Conservation (phyloP, 148 eudicot genomes). For the Camellia japonica region DNA sequence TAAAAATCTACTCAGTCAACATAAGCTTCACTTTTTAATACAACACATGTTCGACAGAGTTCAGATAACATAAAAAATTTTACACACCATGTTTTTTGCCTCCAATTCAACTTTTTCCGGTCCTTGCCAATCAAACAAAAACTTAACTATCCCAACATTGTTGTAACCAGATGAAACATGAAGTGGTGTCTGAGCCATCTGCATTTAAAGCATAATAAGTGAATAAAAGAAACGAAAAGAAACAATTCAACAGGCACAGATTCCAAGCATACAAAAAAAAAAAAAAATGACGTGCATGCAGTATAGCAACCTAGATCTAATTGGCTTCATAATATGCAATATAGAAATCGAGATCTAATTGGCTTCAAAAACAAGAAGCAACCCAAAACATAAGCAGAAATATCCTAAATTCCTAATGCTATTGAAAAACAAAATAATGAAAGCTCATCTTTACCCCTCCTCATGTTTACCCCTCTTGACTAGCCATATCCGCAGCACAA, state of each 20-base stretch:
- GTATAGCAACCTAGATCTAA: no score
- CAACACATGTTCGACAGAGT: neutral
- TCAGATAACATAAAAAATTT: neutral
- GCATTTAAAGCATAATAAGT: conserved; percentile 15
- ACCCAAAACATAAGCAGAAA: neutral
- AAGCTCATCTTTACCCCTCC: no score
- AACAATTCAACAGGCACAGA: neutral
- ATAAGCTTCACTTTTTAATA: neutral
- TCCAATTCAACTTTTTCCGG: conserved; percentile 77
- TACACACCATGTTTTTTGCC: conserved; percentile 90
- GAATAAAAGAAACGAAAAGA: neutral
- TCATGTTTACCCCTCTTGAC: no score
- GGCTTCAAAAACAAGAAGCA: neutral
- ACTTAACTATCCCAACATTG: conserved; percentile 64
- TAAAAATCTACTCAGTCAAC: neutral
- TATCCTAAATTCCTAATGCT: neutral
- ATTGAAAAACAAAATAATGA: neutral
- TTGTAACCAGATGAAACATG: conserved; percentile 92
- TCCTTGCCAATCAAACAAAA: conserved; percentile 65
- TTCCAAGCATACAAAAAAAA: no score
- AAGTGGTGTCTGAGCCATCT: conserved; percentile 95
- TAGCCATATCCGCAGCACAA: neutral
- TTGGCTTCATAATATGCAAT: neutral
- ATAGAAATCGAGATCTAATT: neutral
- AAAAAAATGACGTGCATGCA: no score